A percentile compares a stretch with the other conserved stretches of the same genome.
These are phyloP conservation scores for Hypoxylon trugodes DNA, from an alignment of 495 filamentous ascomycete genomes.

Conservation along the genomic window DNA sequence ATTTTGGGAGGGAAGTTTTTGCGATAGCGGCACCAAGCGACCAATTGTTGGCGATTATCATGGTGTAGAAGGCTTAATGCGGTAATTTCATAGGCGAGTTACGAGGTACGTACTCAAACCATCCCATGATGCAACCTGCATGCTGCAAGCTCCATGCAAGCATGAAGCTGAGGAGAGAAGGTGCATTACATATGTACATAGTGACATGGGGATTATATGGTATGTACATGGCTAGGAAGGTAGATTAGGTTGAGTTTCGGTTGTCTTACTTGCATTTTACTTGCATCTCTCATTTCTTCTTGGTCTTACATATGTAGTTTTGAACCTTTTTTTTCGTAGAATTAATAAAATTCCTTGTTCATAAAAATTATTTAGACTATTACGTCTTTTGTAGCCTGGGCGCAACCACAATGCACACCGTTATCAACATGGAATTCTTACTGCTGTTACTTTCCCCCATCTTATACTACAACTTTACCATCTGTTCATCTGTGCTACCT, in stretches of 20 bases:
- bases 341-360: slow-evolving; percentile 1
- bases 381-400: no score
- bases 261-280: no score
- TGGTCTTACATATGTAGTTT: not conserved
- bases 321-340: no score
- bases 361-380: no score
- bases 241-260: no score
- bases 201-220: not conserved
- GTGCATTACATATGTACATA: not conserved
- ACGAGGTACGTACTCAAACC: slow-evolving; percentile 12
- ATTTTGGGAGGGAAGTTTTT: slow-evolving; percentile 2
- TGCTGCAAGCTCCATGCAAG: slow-evolving; percentile 32
- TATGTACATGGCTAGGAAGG: slow-evolving; percentile 5
- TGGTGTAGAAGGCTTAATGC: slow-evolving; percentile 27
- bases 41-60: slow-evolving; percentile 25
- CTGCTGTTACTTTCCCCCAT: no score
- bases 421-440: slow-evolving; percentile 19
- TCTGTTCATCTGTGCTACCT: not conserved
- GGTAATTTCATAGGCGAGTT: slow-evolving; percentile 32
- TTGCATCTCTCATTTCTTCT: no score
- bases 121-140: slow-evolving; percentile 30
- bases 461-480: not conserved
- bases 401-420: no score
- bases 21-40: slow-evolving; percentile 10
- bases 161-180: slow-evolving; percentile 3